A percentile compares a stretch with the other conserved stretches of the same genome.
Conservation (phyloP, 1,139 yeast genomes). For the Saccharomycopsis hybrid region DNA sequence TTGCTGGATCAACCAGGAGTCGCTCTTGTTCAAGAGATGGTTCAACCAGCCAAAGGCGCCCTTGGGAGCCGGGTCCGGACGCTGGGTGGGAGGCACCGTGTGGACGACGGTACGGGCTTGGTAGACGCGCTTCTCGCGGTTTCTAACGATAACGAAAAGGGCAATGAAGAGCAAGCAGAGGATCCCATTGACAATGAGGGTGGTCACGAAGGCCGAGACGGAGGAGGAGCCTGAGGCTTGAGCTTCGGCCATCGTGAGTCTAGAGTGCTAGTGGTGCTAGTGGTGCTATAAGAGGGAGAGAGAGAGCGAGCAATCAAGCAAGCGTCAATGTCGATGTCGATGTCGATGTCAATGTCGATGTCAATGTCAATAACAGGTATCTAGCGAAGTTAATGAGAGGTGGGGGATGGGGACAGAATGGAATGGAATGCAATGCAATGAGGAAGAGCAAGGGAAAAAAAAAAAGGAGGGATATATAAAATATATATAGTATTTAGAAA, state of each 20-base stretch:
- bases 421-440: too few species aligned
- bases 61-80: constrained; percentile 54
- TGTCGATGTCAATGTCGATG: not conserved
- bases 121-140: constrained; percentile 55
- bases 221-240: constrained; percentile 33
- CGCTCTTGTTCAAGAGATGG: constrained; percentile 52
- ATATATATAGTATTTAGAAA: too few species aligned
- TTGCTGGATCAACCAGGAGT: constrained; percentile 60
- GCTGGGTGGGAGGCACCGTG: constrained; percentile 52
- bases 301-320: not conserved
- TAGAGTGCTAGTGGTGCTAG: too few species aligned
- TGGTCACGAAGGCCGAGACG: constrained; percentile 57
- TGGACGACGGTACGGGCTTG: constrained; percentile 59
- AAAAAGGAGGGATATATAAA: too few species aligned
- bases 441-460: too few species aligned
- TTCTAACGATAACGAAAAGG: constrained; percentile 47
- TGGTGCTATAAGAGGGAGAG: not conserved
- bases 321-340: not conserved
- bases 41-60: constrained; percentile 62
- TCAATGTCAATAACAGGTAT: too few species aligned
- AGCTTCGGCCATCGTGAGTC: not conserved
- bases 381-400: too few species aligned
- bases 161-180: constrained; percentile 48
- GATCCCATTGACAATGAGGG: constrained; percentile 50
- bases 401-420: too few species aligned